phyloP scores from a whole-genome alignment of 805 yeast genomes.

The Cyberlindnera xylosilytica region DNA sequence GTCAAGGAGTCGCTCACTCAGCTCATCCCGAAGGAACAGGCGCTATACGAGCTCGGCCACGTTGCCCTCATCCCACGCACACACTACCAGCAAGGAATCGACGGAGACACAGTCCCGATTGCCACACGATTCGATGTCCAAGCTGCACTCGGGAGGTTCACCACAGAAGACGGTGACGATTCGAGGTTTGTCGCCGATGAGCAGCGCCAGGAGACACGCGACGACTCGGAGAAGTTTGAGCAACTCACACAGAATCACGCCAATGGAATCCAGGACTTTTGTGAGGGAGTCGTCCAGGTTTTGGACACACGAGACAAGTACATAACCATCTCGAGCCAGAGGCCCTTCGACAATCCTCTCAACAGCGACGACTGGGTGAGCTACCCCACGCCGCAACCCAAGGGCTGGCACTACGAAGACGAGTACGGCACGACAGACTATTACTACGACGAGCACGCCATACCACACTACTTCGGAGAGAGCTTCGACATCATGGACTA shows the following conservation, averaged over 20 bases:
- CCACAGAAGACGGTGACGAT: background rate
- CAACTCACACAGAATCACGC: slow-evolving; percentile 16
- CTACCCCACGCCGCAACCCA: slow-evolving; percentile 70
- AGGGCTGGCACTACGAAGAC: slow-evolving; percentile 38
- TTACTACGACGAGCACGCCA: slow-evolving; percentile 21
- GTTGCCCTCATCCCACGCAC: slow-evolving; percentile 13
- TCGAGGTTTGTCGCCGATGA: slow-evolving; percentile 6
- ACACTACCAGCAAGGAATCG: slow-evolving; percentile 17
- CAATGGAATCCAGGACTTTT: slow-evolving; percentile 11
- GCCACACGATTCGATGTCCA: slow-evolving; percentile 25
- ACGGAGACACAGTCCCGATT: slow-evolving; percentile 24
- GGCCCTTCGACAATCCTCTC: slow-evolving; percentile 69
- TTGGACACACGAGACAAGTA: slow-evolving; percentile 64
- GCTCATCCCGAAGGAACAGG: slow-evolving; percentile 16
- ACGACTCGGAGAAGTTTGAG: slow-evolving; percentile 6
- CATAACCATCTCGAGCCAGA: slow-evolving; percentile 60
- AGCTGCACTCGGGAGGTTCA: slow-evolving; percentile 21
- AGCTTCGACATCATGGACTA: slow-evolving; percentile 32
- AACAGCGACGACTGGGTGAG: slow-evolving; percentile 65
- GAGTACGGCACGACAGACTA: slow-evolving; percentile 26
- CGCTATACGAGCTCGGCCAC: slow-evolving; percentile 14
- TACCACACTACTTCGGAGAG: slow-evolving; percentile 35
- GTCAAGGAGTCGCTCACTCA: slow-evolving; percentile 1
- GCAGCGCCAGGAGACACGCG: too few relatives aligned
- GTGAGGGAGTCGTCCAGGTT: slow-evolving; percentile 15